Evolutionary conservation across 192 early-diverging fungal species (phyloP).

Genomic region (Mortierella hygrophila): DNA sequence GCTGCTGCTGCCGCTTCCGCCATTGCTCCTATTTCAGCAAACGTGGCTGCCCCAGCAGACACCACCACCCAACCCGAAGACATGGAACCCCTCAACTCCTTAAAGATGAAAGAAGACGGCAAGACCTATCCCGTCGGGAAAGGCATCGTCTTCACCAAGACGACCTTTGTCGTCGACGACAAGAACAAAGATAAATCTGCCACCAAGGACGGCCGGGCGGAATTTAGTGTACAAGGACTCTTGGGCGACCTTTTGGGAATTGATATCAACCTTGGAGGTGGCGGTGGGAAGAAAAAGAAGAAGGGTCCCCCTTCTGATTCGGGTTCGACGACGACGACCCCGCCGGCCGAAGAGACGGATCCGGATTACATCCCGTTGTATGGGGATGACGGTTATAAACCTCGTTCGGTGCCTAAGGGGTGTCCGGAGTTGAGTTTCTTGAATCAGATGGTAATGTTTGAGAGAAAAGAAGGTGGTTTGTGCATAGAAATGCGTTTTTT

Average conservation of each 20-base stretch:
- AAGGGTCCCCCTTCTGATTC: background rate
- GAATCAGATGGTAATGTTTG: conserved; percentile 24
- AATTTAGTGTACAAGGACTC: background rate
- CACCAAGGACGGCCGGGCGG: background rate
- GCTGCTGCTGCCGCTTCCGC: background rate
- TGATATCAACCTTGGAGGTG: background rate
- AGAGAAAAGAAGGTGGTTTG: background rate
- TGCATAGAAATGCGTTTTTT: background rate
- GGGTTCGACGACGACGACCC: no score
- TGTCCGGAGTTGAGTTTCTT: conserved; percentile 1
- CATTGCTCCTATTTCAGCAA: background rate
- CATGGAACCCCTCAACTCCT: background rate
- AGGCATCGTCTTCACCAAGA: conserved; percentile 27
- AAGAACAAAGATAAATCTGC: background rate
- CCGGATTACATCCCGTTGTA: conserved; percentile 2
- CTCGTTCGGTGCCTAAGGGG: conserved; percentile 7
- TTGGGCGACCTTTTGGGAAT: conserved; percentile 1
- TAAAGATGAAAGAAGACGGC: background rate
- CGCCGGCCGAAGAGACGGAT: background rate
- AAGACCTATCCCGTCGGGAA: conserved; percentile 26
- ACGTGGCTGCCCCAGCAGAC: background rate
- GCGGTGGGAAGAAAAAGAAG: background rate
- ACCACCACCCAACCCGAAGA: background rate
- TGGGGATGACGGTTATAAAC: conserved; percentile 26
- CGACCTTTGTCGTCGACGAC: conserved; percentile 10